Conservation (phyloP, 768 basidiomycete genomes). For the Hemileccinum rubropunctum region DNA sequence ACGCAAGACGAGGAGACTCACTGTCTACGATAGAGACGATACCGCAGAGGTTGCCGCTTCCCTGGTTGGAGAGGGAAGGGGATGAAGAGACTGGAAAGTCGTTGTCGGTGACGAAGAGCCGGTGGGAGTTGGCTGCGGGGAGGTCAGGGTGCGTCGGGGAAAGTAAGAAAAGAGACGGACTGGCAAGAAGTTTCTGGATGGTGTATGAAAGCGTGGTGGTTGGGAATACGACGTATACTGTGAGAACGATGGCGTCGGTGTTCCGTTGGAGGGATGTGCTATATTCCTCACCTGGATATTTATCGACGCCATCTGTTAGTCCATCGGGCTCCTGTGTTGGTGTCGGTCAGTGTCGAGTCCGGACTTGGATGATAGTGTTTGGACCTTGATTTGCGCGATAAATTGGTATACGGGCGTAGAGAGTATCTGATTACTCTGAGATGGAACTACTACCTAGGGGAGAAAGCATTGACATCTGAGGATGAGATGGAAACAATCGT, state of each 20-base stretch:
- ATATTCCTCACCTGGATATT: conserved; percentile 59
- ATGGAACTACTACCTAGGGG: conserved; percentile 74
- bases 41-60: conserved; percentile 53
- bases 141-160: conserved; percentile 4
- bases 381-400: conserved; percentile 68
- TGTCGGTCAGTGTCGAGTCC: conserved; percentile 1
- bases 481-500: background rate
- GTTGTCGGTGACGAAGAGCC: conserved; percentile 67
- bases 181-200: conserved; percentile 79
- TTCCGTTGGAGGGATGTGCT: background rate
- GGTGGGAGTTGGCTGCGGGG: conserved; percentile 68
- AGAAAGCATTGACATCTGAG: background rate
- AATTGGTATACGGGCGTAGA: conserved; percentile 67
- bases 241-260: background rate
- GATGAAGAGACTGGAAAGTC: conserved; percentile 53
- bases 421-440: conserved; percentile 76
- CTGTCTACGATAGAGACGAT: conserved; percentile 84
- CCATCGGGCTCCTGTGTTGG: conserved; percentile 59
- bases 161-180: conserved; percentile 40
- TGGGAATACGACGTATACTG: conserved; percentile 75
- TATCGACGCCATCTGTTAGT: conserved; percentile 75
- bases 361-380: conserved; percentile 1
- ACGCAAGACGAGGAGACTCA: conserved; percentile 33
- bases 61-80: conserved; percentile 39
- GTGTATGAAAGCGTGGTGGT: conserved; percentile 64